Base-by-base conservation (phyloP, 129 eudicot genomes). In the Pseudognaphalium luteoalbum region DNA sequence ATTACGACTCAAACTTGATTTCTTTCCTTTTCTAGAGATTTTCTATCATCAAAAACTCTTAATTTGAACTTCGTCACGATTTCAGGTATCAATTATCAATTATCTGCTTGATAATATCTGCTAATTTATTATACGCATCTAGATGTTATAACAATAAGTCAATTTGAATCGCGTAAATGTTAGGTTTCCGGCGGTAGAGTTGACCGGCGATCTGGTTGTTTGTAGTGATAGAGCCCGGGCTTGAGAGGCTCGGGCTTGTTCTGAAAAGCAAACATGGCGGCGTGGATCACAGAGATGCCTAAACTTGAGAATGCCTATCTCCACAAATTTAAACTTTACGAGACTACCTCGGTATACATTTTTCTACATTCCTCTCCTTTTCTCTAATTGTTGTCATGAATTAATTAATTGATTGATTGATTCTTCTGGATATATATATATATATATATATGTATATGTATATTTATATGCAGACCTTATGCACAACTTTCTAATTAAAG, bases 241-340 rank as follows among this genome's bases (percentile, higher is more conserved):
- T 74, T 44, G 17, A 25, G 66, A 68, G 77, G 82, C 92, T 85
- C 85, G 85, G 86, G 88, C 82, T 56, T 56, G 61, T 83, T 69
- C 78, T 57, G 35, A 2, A 42, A 76, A 65, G 12, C 52, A 3
- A 47, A 47, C 54, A 47, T 47, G 54, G 54, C 70, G 39, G 84
- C 81, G 22, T 58, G 79, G 78, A 78, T 81, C 81, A 39, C 64
- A 72, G 63, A 67, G 64, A 80, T 72, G 80, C 68, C 74, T 19
- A 76, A 80, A 61, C 29, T 67, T 42, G 75, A 75, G 70, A 71
- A 81, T 72, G 56, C 76, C 15, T 76, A 81, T 82, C 77, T 93
- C 77, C 89, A 84, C 71, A 93, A 93, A 76, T 93, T 86, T 85
- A 87, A 82, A 71, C 98, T 93, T 25, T 93, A 86, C 66, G 98